Conservation (phyloP, 2,329 filamentous ascomycete species). For the Thielaviopsis ethacetica region DNA sequence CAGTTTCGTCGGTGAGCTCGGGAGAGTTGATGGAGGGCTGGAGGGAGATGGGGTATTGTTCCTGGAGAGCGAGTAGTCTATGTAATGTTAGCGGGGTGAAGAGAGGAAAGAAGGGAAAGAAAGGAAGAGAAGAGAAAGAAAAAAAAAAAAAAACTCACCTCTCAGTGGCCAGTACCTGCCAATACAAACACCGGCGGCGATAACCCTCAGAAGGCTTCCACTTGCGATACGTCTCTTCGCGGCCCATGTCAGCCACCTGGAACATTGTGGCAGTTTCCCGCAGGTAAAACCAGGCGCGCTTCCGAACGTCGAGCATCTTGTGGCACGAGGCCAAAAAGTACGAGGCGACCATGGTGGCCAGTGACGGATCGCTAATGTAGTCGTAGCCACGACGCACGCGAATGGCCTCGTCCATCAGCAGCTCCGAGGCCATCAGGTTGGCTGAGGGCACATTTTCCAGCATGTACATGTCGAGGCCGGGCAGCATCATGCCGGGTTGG, state of each 20-base stretch:
- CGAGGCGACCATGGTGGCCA: constrained; percentile 51
- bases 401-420: constrained; percentile 50
- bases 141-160: constrained; percentile 28
- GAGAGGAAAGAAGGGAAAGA: not conserved
- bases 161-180: constrained; percentile 57
- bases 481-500: constrained; percentile 49
- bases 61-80: constrained; percentile 54
- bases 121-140: not conserved
- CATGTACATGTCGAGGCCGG: constrained; percentile 37
- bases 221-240: constrained; percentile 42
- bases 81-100: not conserved
- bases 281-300: constrained; percentile 64
- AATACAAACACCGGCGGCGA: constrained; percentile 51
- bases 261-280: constrained; percentile 60
- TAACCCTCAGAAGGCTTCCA: constrained; percentile 43
- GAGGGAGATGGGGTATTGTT: constrained; percentile 52
- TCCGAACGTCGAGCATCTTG: constrained; percentile 17
- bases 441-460: constrained; percentile 40
- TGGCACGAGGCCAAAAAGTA: constrained; percentile 65
- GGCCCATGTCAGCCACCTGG: constrained; percentile 42
- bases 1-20: constrained; percentile 9
- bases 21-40: constrained; percentile 43
- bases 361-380: constrained; percentile 37
- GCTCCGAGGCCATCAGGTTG: constrained; percentile 46
- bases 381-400: constrained; percentile 48